phyloP scores from a whole-genome alignment of 805 yeast species.

The Metschnikowia continentalis region DNA sequence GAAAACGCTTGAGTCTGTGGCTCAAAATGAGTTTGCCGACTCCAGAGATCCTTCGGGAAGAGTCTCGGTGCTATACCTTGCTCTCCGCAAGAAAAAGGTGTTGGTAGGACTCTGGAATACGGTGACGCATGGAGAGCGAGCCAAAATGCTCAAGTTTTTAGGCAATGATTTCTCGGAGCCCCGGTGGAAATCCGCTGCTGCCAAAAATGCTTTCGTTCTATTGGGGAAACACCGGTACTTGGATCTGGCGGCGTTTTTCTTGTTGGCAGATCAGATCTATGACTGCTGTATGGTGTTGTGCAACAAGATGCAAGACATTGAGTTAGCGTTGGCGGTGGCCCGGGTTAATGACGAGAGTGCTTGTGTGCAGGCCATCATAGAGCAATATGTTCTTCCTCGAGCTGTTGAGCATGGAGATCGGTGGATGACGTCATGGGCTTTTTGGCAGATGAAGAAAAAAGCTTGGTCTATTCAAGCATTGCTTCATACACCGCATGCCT shows the following conservation, averaged over 20 bases:
- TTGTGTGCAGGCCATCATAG: constrained; percentile 43
- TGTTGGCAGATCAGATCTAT: constrained; percentile 67
- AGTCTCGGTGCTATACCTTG: constrained; percentile 72
- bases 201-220: constrained; percentile 87
- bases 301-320: constrained; percentile 60
- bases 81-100: constrained; percentile 72
- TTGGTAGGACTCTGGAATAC: constrained; percentile 82
- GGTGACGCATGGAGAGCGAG: constrained; percentile 71
- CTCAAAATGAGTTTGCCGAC: constrained; percentile 63
- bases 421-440: constrained; percentile 80
- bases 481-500: constrained; percentile 48
- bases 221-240: constrained; percentile 80
- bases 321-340: constrained; percentile 77
- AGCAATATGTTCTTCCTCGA: constrained; percentile 46
- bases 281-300: constrained; percentile 77
- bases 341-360: constrained; percentile 51
- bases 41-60: constrained; percentile 64
- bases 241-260: constrained; percentile 87
- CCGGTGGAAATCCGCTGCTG: constrained; percentile 85
- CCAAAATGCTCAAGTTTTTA: constrained; percentile 74
- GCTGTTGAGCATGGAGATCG: constrained; percentile 64
- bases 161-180: constrained; percentile 68
- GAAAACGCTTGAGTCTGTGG: constrained; percentile 59
- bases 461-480: constrained; percentile 58
- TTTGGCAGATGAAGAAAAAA: constrained; percentile 52